A percentile compares a stretch with the other conserved stretches of the same genome.
Evolutionary conservation across 179 eudicot genomes (phyloP).

Genomic region (Drosera spatulata): DNA sequence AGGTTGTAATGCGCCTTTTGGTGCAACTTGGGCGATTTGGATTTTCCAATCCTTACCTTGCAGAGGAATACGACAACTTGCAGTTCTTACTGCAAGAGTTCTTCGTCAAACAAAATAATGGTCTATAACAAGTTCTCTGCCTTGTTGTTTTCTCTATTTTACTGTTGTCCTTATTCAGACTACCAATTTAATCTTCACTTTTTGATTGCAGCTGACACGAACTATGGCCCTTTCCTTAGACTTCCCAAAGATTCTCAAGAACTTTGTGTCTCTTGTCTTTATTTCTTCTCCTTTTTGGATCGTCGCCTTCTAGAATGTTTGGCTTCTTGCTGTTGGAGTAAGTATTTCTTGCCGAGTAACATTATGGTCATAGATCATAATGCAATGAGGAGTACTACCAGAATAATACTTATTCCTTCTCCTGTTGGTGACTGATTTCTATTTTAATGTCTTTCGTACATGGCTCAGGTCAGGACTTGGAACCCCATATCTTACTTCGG

Average conservation of each 20-base stretch:
- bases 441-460: not conserved
- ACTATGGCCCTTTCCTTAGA: slow-evolving; percentile 70
- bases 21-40: slow-evolving; percentile 69
- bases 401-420: not conserved
- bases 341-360: slow-evolving; percentile 22
- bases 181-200: not conserved
- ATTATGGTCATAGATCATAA: not conserved
- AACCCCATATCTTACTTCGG: slow-evolving; percentile 43
- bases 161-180: not conserved
- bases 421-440: not conserved
- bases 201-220: slow-evolving; percentile 38
- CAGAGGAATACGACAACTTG: slow-evolving; percentile 56
- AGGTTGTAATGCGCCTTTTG: slow-evolving; percentile 60
- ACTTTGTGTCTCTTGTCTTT: slow-evolving; percentile 67
- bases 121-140: slow-evolving; percentile 17
- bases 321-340: slow-evolving; percentile 76
- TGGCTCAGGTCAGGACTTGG: slow-evolving; percentile 55
- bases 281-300: slow-evolving; percentile 61
- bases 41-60: slow-evolving; percentile 28
- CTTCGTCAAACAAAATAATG: slow-evolving; percentile 37
- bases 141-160: not conserved
- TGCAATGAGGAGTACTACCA: not conserved
- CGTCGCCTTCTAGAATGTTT: slow-evolving; percentile 51
- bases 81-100: slow-evolving; percentile 44
- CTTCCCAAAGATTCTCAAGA: slow-evolving; percentile 68